A percentile compares a stretch with the other conserved stretches of the same genome.
Evolutionary conservation across 2,329 filamentous ascomycete species (phyloP).

Genomic region (Trichophyton verrucosum): DNA sequence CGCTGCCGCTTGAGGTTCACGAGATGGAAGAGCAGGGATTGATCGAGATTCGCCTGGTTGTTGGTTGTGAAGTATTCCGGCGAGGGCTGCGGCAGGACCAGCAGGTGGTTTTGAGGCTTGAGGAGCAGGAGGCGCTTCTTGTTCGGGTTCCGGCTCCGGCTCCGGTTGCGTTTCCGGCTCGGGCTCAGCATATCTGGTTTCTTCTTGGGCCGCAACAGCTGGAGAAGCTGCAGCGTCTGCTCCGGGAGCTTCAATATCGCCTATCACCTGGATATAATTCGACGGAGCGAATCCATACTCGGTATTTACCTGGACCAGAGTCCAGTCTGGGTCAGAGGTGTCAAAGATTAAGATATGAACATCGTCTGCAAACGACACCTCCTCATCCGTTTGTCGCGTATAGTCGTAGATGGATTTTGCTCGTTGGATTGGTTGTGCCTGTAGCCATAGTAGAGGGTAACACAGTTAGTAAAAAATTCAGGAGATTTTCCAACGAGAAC

Average conservation of each 20-base stretch:
- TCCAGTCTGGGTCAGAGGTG: conserved; percentile 89
- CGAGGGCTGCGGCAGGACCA: conserved; percentile 48
- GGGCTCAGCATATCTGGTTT: conserved; percentile 27
- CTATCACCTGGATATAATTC: conserved; percentile 78
- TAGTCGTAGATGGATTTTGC: conserved; percentile 98
- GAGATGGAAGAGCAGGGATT: conserved; percentile 24
- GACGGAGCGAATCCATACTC: conserved; percentile 91
- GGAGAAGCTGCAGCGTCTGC: conserved; percentile 30
- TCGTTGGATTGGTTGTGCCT: conserved; percentile 54
- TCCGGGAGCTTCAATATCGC: conserved; percentile 24
- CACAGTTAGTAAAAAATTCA: not conserved
- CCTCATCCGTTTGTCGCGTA: conserved; percentile 90
- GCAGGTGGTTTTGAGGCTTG: conserved; percentile 27
- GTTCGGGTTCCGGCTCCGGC: conserved; percentile 6
- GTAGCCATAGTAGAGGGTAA: not conserved
- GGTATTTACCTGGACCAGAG: conserved; percentile 67
- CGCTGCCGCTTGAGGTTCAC: conserved; percentile 36
- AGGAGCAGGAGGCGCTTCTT: conserved; percentile 17
- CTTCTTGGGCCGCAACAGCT: conserved; percentile 14
- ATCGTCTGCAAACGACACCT: conserved; percentile 90
- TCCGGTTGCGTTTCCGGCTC: conserved; percentile 35
- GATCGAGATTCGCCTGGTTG: conserved; percentile 23
- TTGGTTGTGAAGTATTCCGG: conserved; percentile 34
- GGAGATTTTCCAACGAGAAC: not conserved
- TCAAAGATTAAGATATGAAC: conserved; percentile 75